Evolutionary conservation across 2,329 filamentous ascomycete species (phyloP).

Genomic region (Huntiella decipiens): DNA sequence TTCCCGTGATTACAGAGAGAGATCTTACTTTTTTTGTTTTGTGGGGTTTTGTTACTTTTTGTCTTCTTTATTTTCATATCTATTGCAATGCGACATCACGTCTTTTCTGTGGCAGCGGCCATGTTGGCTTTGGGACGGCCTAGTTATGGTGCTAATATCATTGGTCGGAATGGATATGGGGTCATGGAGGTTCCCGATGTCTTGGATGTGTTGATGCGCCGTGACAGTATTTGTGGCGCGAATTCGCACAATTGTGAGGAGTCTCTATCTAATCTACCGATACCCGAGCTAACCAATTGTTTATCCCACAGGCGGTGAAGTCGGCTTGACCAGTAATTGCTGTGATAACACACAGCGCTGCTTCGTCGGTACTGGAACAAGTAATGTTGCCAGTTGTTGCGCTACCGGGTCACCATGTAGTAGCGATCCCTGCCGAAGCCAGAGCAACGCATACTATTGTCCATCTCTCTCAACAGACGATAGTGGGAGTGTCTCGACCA

Average conservation of each 20-base stretch:
- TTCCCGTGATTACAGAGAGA: not conserved
- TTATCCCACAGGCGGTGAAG: constrained; percentile 23
- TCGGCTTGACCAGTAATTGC: constrained; percentile 21
- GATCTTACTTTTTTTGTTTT: not conserved
- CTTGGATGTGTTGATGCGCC: not conserved
- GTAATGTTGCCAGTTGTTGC: constrained; percentile 21
- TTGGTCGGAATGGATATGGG: constrained; percentile 1
- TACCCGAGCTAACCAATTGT: not conserved
- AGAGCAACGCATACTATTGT: constrained; percentile 11
- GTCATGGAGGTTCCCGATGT: not conserved
- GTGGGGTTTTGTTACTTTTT: not conserved
- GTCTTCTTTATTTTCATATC: not conserved
- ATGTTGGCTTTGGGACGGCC: not conserved
- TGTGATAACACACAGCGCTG: constrained; percentile 28
- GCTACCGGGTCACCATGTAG: constrained; percentile 24
- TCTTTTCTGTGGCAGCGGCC: not conserved
- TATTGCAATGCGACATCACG: not conserved
- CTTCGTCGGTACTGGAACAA: constrained; percentile 20
- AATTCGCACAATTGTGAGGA: constrained; percentile 5
- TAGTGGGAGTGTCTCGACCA: no score
- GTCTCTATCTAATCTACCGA: not conserved
- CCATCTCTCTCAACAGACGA: constrained; percentile 13
- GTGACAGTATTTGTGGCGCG: not conserved
- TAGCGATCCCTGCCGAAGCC: constrained; percentile 20
- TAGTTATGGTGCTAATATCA: not conserved